Evolutionary conservation across 768 basidiomycete species (phyloP), one percentile per base, ranked within the genome.

Genomic region (Asterophora parasitica): DNA sequence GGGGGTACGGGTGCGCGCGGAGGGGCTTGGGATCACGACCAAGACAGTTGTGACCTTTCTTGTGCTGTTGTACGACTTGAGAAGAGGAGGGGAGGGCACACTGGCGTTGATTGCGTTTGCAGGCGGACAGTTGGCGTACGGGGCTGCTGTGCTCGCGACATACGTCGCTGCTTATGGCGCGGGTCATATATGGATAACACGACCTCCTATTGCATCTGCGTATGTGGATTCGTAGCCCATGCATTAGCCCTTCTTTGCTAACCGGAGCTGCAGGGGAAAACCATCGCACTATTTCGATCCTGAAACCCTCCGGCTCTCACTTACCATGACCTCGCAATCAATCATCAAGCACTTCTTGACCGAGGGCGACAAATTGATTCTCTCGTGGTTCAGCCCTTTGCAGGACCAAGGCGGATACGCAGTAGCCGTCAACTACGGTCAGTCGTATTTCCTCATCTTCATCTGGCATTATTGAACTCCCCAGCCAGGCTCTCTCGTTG

Each of bases 371-470:
- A 92, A 96, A 59, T 70, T 98, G 36, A 77, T 95, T 9, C 74
- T 99, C 13, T 89, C 90, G 0, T 81, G 78, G 62, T 81, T 91
- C 59, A 92, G 92, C 50, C 83, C 87, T 26, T 68, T 95, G 42
- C 72, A 82, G 38, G 87, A 94, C 61, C 93, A 97, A 65, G 95
- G 92, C 4, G 94, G 92, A 1, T 98, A 96, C 63, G 95, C 94
- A 0, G 74, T 98, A 10, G 95, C 96, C 10, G 85, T 88, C 32
- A 98, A 97, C 65, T 99, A 98, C 61, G 96, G 95, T 89, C 44
- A 41, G 78, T 11, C 10, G 15, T 3, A 23, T 33, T 5, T 44
- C 12, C 26, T 36, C 15, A 8, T 17, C 27, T 36, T 8, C 9
- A 32, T 6, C 8, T 15, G 30, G 13, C 15, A 26, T 59, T 27